Base-by-base conservation (phyloP, 768 basidiomycete genomes). In the Mycena kentingensis region DNA sequence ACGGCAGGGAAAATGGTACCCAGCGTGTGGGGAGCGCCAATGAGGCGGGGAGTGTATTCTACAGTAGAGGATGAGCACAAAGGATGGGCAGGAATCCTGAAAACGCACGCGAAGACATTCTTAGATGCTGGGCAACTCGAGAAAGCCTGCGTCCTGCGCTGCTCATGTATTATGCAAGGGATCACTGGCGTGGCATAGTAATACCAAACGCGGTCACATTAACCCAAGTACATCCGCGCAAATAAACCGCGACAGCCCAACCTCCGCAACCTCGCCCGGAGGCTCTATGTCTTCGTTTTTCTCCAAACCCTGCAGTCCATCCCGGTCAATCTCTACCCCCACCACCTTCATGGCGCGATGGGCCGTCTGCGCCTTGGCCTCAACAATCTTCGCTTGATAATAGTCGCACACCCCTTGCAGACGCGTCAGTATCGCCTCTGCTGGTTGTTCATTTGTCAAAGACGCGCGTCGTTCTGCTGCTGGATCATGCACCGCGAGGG, bases 301-400 rank as follows among this genome's bases (percentile, higher is more conserved):
- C 34, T 57, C 63, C n/a, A 65, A 64, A 10, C 67, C 73, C 36
- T 79, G 74, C 46, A 87, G 61, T 1, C 87, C 87, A 57, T 86
- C 77, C 49, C 70, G 71, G 52, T 88, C 87, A 21, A 88, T 79
- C 32, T 85, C 80, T 53, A 71, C 68, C 27, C 79, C 75, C n/a
- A 89, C 76, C 6, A 77, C 63, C n/a, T 73, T 74, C 69, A 89
- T 71, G 1, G 83, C 82, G 34, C 76, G 72, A 55, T 72, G 77
- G n/a, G 83, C 81, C 10, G 77, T 80, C 38, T 69, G 72, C 10
- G 70, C 70, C 11, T 71, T 71, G 5, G 73, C 73, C 28, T 69
- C 65, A 2, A 64, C 62, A 29, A 88, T 71, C 61, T 83, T 82
- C 5, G 61, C 67, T 57, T 82, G 77, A 49, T 87, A 88, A 58